Evolutionary conservation across 768 basidiomycete genomes (phyloP).

Genomic region (Leccinum truebloodii): DNA sequence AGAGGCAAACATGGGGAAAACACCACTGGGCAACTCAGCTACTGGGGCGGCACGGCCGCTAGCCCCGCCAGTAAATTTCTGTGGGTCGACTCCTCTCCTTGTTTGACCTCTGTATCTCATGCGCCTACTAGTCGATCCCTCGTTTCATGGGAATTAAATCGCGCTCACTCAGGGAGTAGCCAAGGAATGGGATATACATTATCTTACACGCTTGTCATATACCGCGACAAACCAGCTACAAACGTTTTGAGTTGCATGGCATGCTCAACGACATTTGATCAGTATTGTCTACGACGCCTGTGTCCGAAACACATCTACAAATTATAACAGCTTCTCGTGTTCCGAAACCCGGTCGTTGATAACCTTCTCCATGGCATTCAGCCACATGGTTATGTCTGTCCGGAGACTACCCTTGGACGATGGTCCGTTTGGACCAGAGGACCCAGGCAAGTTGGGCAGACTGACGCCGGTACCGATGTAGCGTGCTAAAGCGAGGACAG

Average conservation of each 20-base stretch:
- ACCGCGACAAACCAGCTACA: neutral
- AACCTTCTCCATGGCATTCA: constrained; percentile 82
- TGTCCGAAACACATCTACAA: neutral
- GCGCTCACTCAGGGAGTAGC: neutral
- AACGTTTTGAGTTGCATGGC: neutral
- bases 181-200: constrained; percentile 8
- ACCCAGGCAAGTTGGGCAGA: constrained; percentile 16
- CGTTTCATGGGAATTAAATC: constrained; percentile 19
- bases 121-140: constrained; percentile 24
- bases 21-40: constrained; percentile 11
- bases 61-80: constrained; percentile 21
- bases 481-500: constrained; percentile 87
- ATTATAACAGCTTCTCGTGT: constrained; percentile 45
- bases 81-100: constrained; percentile 18
- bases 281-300: neutral
- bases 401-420: constrained; percentile 11
- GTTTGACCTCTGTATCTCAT: constrained; percentile 1
- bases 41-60: neutral
- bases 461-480: constrained; percentile 60
- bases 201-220: constrained; percentile 1
- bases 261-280: neutral
- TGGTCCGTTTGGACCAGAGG: constrained; percentile 6
- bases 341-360: constrained; percentile 60
- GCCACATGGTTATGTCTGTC: constrained; percentile 65
- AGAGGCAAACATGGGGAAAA: neutral